These are phyloP conservation scores for Cercis canadensis DNA, from an alignment of 306 rosid genomes.

Conservation along the genomic window DNA sequence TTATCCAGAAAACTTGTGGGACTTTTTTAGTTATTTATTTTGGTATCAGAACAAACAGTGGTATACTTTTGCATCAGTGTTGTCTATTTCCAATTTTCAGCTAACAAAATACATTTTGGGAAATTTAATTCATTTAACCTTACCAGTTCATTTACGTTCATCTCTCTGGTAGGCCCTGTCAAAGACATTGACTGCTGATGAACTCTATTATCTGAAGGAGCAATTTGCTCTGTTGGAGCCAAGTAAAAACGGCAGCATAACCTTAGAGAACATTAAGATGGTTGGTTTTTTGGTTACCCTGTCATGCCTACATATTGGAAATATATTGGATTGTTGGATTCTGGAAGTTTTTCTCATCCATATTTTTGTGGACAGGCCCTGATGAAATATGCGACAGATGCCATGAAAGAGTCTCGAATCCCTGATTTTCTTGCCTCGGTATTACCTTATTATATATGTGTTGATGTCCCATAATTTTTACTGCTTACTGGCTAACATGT, in stretches of 20 bases:
- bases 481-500: constrained; percentile 29
- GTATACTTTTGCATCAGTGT: background rate
- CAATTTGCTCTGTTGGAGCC: constrained; percentile 86
- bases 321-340: constrained; percentile 22
- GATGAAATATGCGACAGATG: constrained; percentile 80
- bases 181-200: constrained; percentile 88
- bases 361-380: constrained; percentile 66
- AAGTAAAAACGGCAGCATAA: constrained; percentile 82
- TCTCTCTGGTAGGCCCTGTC: constrained; percentile 79
- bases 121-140: background rate
- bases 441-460: constrained; percentile 34
- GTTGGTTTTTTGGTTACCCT: constrained; percentile 45
- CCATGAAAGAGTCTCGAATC: constrained; percentile 91
- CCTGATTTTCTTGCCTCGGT: constrained; percentile 84
- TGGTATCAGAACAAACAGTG: background rate
- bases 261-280: constrained; percentile 72
- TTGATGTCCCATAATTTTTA: constrained; percentile 23
- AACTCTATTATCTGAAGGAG: constrained; percentile 85
- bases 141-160: constrained; percentile 35
- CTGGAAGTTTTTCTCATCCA: constrained; percentile 26
- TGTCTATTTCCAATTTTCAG: constrained; percentile 11
- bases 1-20: background rate
- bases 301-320: constrained; percentile 15
- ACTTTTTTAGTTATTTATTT: constrained; percentile 13
- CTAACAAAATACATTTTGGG: constrained; percentile 7